These are phyloP conservation scores for Turnera subulata DNA, from an alignment of 345 rosid genomes.

Conservation along the genomic window DNA sequence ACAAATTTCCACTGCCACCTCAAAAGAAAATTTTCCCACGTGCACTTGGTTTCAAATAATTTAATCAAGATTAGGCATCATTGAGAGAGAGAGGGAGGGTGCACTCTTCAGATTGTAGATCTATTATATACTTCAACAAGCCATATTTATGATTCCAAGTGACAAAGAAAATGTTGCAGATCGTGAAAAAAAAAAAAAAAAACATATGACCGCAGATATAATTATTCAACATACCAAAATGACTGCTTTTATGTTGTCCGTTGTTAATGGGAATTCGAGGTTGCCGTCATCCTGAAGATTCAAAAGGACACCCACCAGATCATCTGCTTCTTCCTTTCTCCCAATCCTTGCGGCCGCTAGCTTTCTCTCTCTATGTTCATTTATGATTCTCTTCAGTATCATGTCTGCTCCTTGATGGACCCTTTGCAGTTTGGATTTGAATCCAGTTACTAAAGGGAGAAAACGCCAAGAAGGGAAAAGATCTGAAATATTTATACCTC, in stretches of 20 bases:
- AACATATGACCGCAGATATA: neutral
- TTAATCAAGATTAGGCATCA: neutral
- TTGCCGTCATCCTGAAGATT: constrained; percentile 22
- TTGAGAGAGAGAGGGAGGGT: too few species aligned
- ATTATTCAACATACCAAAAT: constrained; percentile 19
- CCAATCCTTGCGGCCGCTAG: neutral
- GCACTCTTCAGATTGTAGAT: too few species aligned
- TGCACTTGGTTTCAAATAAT: too few species aligned
- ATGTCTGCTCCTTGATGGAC: neutral
- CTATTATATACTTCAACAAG: neutral
- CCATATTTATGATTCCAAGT: neutral
- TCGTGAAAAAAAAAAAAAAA: neutral
- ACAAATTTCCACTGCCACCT: neutral
- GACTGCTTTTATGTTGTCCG: constrained; percentile 32
- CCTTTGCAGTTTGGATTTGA: neutral
- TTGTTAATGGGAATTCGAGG: too few species aligned
- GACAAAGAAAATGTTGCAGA: neutral
- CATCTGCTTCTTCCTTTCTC: neutral
- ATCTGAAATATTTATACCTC: constrained; percentile 13
- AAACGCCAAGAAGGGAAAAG: constrained; percentile 13
- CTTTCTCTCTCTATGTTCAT: neutral
- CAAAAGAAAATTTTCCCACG: too few species aligned
- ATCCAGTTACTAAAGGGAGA: constrained; percentile 1
- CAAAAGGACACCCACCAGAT: constrained; percentile 35
- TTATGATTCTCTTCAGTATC: constrained; percentile 1